Conservation (phyloP, 768 basidiomycete genomes). For the Clitopilus hobsonii region DNA sequence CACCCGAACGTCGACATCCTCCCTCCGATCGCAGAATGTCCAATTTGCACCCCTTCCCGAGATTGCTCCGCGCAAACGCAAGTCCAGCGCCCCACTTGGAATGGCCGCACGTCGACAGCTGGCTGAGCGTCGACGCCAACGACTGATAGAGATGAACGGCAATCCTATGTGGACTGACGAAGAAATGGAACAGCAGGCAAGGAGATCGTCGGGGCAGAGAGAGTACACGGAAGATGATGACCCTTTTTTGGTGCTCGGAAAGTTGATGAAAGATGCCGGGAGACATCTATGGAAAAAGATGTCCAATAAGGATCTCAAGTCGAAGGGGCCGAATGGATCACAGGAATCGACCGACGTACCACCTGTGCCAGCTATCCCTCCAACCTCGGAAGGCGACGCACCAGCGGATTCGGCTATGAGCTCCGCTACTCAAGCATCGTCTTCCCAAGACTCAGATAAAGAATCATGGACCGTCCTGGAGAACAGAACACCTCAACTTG, state of each 20-base stretch:
- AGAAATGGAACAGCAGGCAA: constrained; percentile 30
- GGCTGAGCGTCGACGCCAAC: constrained; percentile 28
- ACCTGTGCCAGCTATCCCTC: background rate
- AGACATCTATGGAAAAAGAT: constrained; percentile 48
- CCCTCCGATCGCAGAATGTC: constrained; percentile 31
- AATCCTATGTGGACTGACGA: constrained; percentile 33
- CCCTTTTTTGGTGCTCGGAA: constrained; percentile 44
- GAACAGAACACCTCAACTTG: constrained; percentile 19
- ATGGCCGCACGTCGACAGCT: constrained; percentile 45
- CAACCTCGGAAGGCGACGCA: constrained; percentile 4
- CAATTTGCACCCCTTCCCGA: constrained; percentile 60
- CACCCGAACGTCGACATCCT: constrained; percentile 26
- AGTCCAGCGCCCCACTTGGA: constrained; percentile 47
- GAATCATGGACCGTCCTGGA: constrained; percentile 2
- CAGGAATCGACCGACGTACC: background rate
- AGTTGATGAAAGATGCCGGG: constrained; percentile 46
- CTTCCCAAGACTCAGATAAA: constrained; percentile 8
- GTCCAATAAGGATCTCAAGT: constrained; percentile 29
- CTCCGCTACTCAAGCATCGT: background rate
- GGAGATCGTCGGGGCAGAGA: constrained; percentile 12
- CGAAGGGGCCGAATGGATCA: background rate
- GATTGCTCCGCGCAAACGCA: constrained; percentile 42
- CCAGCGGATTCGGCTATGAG: constrained; percentile 2
- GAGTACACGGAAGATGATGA: constrained; percentile 34
- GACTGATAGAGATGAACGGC: constrained; percentile 5